Evolutionary conservation across 2,329 filamentous ascomycete species (phyloP), one percentile per base, ranked within the genome.

Genomic region (Penicillium sp.): DNA sequence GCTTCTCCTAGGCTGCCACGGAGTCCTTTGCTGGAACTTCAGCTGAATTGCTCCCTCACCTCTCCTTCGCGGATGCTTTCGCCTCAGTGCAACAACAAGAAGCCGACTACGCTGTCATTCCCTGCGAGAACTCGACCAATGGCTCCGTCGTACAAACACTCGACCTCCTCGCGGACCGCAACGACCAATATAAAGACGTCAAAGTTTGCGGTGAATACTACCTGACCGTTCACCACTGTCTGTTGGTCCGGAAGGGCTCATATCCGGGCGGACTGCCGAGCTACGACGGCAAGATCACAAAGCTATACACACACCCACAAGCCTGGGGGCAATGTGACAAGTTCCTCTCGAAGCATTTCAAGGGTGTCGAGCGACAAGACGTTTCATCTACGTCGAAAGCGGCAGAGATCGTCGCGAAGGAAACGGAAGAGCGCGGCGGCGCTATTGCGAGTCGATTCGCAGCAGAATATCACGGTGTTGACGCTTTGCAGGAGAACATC

Each of bases 101-200:
- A 37, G 84, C 84, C 0, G 74, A 81, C 46, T 86, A 86, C 50
- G 94, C 92, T 60, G 89, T 97, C 26, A 89, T 97, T 1, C 94
- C 94, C 6, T 92, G 96, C 73, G 93, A 97, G 70, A 99, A 99
- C 78, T 95, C 90, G 33, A 93, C 90, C 68, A 96, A 97, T 72
- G 94, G 94, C 65, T 87, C 88, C 48, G 94, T 99, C 43, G 85
- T 94, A 49, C 89, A 91, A 71, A 96, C 92, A 0, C 82, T 97
- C 20, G 92, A 97, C 73, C 84, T 93, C 59, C 84, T 99, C 54
- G 90, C 90, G 59, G 91, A 96, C 74, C 80, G 88, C 21, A 76
- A 84, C 32, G 74, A 72, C 34, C 73, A 75, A 36, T 90, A 89
- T 67, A 78, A 80, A 9, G 84, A 89, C 66, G 81, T 97, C 39